phyloP scores from a whole-genome alignment of 2,329 filamentous ascomycete genomes.

The Monilinia vaccinii-corymbosi region DNA sequence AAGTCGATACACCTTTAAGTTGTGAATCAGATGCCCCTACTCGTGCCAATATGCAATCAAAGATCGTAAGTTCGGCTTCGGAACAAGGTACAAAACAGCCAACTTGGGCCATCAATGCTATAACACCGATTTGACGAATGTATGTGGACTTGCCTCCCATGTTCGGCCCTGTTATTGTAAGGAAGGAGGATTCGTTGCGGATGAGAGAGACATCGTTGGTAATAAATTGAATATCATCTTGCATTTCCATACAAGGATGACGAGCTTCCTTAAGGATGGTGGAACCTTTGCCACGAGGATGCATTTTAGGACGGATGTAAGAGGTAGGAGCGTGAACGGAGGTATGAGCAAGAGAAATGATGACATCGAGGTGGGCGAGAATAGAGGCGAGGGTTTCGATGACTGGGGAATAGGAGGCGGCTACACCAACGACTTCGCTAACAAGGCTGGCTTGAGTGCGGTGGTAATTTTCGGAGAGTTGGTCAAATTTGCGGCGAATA shows the following conservation, averaged over 20 bases:
- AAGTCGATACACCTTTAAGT: constrained; percentile 94
- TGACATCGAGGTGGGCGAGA: constrained; percentile 88
- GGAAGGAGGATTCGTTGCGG: constrained; percentile 73
- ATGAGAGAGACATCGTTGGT: constrained; percentile 87
- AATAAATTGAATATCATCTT: constrained; percentile 97
- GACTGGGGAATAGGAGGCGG: constrained; percentile 88
- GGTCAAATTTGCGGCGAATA: constrained; percentile 83
- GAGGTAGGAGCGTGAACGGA: constrained; percentile 86
- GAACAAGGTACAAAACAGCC: constrained; percentile 93
- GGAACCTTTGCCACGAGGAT: constrained; percentile 76
- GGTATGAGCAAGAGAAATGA: constrained; percentile 86
- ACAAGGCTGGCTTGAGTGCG: constrained; percentile 87
- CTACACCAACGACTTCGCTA: constrained; percentile 84
- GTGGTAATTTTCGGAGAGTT: constrained; percentile 90
- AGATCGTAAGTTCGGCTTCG: constrained; percentile 86
- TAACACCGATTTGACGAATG: constrained; percentile 93
- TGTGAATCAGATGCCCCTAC: constrained; percentile 95
- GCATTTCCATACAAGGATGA: constrained; percentile 97
- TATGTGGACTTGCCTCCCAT: constrained; percentile 99
- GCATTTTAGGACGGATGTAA: constrained; percentile 86
- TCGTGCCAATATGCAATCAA: constrained; percentile 91
- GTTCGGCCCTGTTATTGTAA: constrained; percentile 74
- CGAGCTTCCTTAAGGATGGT: constrained; percentile 88
- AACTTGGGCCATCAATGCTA: constrained; percentile 93
- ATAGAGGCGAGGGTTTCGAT: constrained; percentile 82